Conservation (phyloP, 2,329 filamentous ascomycete genomes). For the Colletotrichum sp. region DNA sequence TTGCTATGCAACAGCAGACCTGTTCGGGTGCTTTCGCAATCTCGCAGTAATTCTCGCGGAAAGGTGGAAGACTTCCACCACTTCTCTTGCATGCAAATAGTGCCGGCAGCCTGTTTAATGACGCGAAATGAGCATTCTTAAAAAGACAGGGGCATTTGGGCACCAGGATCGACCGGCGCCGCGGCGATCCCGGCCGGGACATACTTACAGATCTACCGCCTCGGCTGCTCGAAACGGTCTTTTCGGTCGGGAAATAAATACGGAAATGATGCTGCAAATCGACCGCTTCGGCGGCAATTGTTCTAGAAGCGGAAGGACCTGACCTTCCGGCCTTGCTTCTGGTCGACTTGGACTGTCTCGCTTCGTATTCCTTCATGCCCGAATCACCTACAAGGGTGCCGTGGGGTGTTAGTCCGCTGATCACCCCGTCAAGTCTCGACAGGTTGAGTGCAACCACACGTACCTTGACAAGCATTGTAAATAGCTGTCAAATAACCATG, state of each 20-base stretch:
- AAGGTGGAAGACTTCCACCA: constrained; percentile 77
- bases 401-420: neutral
- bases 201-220: constrained; percentile 62
- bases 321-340: constrained; percentile 28
- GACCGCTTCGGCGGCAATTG: neutral
- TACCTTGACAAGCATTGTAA: constrained; percentile 62
- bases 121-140: constrained; percentile 11
- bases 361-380: constrained; percentile 50
- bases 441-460: constrained; percentile 17
- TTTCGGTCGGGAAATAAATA: constrained; percentile 80
- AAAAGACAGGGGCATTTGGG: neutral
- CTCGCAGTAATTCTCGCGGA: constrained; percentile 72
- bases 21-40: constrained; percentile 73
- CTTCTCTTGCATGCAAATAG: constrained; percentile 77
- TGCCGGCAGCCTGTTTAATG: constrained; percentile 69
- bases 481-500: constrained; percentile 66
- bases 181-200: constrained; percentile 1
- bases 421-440: neutral
- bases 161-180: constrained; percentile 16
- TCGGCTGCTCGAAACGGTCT: constrained; percentile 70
- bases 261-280: constrained; percentile 59
- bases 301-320: neutral
- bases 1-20: constrained; percentile 92
- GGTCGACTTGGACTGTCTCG: constrained; percentile 36
- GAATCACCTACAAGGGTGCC: constrained; percentile 37